phyloP scores from a whole-genome alignment of 495 filamentous ascomycete species.

The Hypoxylon cercidicola region DNA sequence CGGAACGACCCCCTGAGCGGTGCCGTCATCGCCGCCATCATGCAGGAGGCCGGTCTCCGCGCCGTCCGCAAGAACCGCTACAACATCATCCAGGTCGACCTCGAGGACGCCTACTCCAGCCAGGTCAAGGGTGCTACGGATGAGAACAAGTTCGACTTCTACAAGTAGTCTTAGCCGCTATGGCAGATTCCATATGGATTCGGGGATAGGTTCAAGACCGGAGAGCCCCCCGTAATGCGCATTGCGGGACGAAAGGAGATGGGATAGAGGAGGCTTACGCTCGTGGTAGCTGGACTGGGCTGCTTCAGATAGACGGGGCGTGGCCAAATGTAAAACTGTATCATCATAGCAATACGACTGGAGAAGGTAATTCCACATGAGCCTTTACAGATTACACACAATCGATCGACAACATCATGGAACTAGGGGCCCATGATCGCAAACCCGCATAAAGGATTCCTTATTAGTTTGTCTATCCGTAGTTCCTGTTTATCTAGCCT shows the following conservation, averaged over 20 bases:
- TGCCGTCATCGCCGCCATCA: conserved; percentile 96
- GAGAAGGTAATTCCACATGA: conserved; percentile 12
- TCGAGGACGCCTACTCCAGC: conserved; percentile 94
- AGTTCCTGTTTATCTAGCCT: conserved; percentile 17
- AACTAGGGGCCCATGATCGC: not conserved
- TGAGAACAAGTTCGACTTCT: conserved; percentile 80
- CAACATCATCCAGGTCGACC: conserved; percentile 95
- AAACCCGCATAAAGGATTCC: conserved; percentile 7
- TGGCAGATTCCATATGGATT: not conserved
- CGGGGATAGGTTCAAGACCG: not conserved
- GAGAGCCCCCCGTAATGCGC: not conserved
- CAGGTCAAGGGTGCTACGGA: conserved; percentile 93
- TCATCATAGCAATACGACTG: conserved; percentile 36
- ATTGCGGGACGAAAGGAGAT: not conserved
- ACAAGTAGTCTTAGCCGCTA: conserved; percentile 54
- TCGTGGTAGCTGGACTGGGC: not conserved
- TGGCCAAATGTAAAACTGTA: conserved; percentile 35
- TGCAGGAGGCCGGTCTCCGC: conserved; percentile 96
- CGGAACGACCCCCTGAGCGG: conserved; percentile 95
- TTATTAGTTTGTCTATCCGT: conserved; percentile 23
- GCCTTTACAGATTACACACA: not conserved
- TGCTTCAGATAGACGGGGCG: not conserved
- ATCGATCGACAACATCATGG: not conserved
- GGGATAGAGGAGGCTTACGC: conserved; percentile 8
- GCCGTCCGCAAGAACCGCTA: conserved; percentile 98